Conservation (phyloP, 495 filamentous ascomycete species). For the Tricharina praecox region DNA sequence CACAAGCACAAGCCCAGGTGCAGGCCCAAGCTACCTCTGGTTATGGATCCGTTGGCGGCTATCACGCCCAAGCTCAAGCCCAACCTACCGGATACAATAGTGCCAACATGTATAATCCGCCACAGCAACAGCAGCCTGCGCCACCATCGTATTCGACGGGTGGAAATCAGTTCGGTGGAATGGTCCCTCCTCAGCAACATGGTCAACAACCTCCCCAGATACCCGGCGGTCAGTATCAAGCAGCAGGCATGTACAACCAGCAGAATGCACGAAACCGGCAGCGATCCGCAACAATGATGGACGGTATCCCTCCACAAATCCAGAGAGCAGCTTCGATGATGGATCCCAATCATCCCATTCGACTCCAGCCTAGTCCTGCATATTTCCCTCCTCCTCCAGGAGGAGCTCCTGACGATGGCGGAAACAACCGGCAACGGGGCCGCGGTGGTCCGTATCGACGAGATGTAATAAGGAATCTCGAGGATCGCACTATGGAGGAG, state of each 20-base stretch:
- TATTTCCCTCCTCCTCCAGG: conserved; percentile 92
- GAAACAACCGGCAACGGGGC: conserved; percentile 60
- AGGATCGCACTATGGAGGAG: conserved; percentile 86
- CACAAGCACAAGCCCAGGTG: conserved; percentile 32
- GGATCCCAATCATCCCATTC: conserved; percentile 85
- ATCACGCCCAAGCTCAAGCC: conserved; percentile 41
- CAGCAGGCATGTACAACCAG: conserved; percentile 61
- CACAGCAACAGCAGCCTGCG: conserved; percentile 43
- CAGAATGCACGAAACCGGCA: conserved; percentile 69
- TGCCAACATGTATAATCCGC: conserved; percentile 32
- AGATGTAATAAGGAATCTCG: conserved; percentile 86
- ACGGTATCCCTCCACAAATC: conserved; percentile 81
- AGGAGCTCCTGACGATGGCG: conserved; percentile 41
- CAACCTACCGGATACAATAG: conserved; percentile 38
- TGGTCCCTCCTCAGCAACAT: conserved; percentile 7
- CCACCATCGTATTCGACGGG: conserved; percentile 66
- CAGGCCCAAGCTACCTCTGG: conserved; percentile 44
- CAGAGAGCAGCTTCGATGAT: conserved; percentile 95
- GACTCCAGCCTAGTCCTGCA: conserved; percentile 86
- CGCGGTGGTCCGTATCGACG: conserved; percentile 47
- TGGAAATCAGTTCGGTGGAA: conserved; percentile 39
- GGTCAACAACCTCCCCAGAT: conserved; percentile 46
- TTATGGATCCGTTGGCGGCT: conserved; percentile 23
- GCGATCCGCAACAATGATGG: conserved; percentile 91
- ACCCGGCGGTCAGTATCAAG: conserved; percentile 30